phyloP scores from a whole-genome alignment of 495 filamentous ascomycete genomes.

The Penicillium flavigenum region DNA sequence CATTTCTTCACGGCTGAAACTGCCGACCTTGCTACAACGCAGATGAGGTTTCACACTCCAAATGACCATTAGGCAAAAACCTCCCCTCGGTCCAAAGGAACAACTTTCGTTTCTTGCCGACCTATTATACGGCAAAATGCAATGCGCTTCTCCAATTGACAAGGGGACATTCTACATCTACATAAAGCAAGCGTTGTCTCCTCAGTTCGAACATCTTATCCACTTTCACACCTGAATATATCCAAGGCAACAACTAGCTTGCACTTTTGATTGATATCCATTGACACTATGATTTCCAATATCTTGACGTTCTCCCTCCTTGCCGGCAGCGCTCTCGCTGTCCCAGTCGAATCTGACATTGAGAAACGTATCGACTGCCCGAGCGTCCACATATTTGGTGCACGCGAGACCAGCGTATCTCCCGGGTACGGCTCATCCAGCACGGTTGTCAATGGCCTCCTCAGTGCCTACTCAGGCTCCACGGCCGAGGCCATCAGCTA shows the following conservation, averaged over 20 bases:
- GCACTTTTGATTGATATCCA: neutral
- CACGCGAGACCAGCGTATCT: slow-evolving; percentile 61
- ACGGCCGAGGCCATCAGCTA: slow-evolving; percentile 57
- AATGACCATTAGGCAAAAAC: slow-evolving; percentile 6
- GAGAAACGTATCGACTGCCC: slow-evolving; percentile 41
- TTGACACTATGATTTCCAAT: slow-evolving; percentile 14
- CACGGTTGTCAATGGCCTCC: slow-evolving; percentile 51
- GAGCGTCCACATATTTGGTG: slow-evolving; percentile 59
- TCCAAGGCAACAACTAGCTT: neutral
- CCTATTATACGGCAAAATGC: neutral
- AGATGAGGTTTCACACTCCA: slow-evolving; percentile 1
- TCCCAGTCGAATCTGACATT: slow-evolving; percentile 18
- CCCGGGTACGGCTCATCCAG: slow-evolving; percentile 53
- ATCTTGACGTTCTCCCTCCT: slow-evolving; percentile 18
- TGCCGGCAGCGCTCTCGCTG: slow-evolving; percentile 18
- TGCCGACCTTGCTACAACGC: neutral
- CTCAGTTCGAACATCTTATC: neutral
- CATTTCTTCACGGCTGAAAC: slow-evolving; percentile 4
- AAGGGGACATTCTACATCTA: neutral
- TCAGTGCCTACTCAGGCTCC: slow-evolving; percentile 47
- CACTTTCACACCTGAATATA: neutral
- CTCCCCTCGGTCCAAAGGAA: slow-evolving; percentile 6
- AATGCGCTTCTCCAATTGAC: neutral
- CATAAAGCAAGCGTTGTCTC: neutral
- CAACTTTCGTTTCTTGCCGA: neutral